phyloP scores from a whole-genome alignment of 75 land plant genomes.

The Selaginella tamariscina region DNA sequence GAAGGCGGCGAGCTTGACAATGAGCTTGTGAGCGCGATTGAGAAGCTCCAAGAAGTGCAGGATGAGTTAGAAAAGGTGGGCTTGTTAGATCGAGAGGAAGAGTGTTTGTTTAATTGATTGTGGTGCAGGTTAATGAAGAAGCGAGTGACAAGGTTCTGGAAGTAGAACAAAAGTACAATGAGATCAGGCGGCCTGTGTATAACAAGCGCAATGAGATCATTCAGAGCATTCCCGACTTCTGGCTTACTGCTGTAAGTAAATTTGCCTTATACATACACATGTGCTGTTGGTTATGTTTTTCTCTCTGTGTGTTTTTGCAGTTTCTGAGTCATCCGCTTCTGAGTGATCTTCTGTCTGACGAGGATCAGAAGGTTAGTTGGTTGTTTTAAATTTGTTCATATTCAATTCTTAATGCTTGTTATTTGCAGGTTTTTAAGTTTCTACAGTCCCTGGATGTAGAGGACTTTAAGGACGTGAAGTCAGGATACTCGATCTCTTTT shows the following conservation, averaged over 20 bases:
- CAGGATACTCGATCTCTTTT: constrained; percentile 79
- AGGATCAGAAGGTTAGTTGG: constrained; percentile 70
- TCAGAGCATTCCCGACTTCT: constrained; percentile 73
- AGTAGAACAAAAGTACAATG: constrained; percentile 82
- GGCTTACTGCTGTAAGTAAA: constrained; percentile 74
- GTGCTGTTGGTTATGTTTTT: neutral
- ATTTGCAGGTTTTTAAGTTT: constrained; percentile 72
- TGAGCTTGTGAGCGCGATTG: constrained; percentile 57
- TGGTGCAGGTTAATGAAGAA: constrained; percentile 84
- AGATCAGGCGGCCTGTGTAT: constrained; percentile 73
- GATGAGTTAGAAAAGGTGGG: constrained; percentile 80
- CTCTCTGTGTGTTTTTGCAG: constrained; percentile 32
- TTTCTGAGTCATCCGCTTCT: constrained; percentile 88
- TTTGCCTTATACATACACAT: too few relatives aligned
- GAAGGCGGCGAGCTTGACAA: constrained; percentile 36
- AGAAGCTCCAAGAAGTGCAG: constrained; percentile 88
- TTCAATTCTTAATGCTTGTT: neutral
- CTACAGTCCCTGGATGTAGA: constrained; percentile 72
- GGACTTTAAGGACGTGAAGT: constrained; percentile 79
- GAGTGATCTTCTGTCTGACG: constrained; percentile 56
- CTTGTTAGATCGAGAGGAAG: too few relatives aligned
- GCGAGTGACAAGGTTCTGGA: constrained; percentile 91
- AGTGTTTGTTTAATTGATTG: neutral
- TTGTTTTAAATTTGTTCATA: neutral
- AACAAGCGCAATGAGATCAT: constrained; percentile 65